Conservation (phyloP, 495 filamentous ascomycete genomes). For the Extremus antarcticus region DNA sequence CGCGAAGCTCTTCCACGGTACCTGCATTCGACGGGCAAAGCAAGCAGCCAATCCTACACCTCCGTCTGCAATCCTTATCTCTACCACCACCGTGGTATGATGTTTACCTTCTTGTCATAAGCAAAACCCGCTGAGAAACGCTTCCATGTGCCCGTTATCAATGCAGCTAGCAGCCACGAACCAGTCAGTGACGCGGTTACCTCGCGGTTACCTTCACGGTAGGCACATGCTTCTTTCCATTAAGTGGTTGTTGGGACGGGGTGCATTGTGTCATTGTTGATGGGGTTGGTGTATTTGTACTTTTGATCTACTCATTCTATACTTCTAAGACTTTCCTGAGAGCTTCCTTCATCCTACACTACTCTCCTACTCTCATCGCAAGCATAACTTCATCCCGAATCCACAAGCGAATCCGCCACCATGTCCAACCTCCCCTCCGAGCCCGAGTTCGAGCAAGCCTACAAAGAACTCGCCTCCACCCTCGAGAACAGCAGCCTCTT, state of each 20-base stretch:
- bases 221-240: background rate
- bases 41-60: background rate
- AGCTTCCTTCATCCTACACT: background rate
- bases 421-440: conserved; percentile 83
- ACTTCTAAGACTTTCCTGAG: background rate
- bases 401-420: background rate
- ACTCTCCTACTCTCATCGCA: background rate
- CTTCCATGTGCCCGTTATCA: too few relatives aligned
- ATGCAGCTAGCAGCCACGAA: background rate
- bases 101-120: background rate
- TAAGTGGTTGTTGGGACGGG: background rate
- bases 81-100: background rate
- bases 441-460: conserved; percentile 98
- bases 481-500: conserved; percentile 92
- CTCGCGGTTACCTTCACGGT: too few relatives aligned
- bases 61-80: background rate
- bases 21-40: background rate
- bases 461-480: conserved; percentile 89
- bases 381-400: background rate
- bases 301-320: background rate
- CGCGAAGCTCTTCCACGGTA: background rate
- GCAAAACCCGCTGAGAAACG: too few relatives aligned
- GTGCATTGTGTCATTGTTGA: background rate
- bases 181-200: background rate
- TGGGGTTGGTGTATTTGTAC: background rate